These are phyloP conservation scores for Mentha longifolia DNA, from an alignment of 257 asterid species.

Conservation along the genomic window DNA sequence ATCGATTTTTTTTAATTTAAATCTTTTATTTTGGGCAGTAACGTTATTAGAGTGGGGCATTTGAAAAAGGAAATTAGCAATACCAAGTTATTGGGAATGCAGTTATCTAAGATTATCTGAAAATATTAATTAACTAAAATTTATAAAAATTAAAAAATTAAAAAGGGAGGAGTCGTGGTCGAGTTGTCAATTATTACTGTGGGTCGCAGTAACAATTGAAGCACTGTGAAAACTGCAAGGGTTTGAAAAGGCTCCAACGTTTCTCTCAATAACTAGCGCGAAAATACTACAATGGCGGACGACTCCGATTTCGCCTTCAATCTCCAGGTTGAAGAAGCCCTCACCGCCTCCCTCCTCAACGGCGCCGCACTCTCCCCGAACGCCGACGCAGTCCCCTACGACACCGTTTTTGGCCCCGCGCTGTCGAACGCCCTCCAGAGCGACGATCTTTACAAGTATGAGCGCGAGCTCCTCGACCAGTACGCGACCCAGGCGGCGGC, in stretches of 20 bases:
- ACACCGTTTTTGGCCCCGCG: constrained; percentile 34
- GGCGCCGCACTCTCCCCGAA: constrained; percentile 33
- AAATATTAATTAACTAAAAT: no score
- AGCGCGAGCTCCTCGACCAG: constrained; percentile 41
- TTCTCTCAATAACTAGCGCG: constrained; percentile 1
- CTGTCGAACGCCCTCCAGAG: constrained; percentile 31
- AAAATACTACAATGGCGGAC: constrained; percentile 34
- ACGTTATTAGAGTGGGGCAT: no score
- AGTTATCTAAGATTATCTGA: no score
- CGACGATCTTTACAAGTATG: constrained; percentile 46
- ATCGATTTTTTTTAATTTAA: no score
- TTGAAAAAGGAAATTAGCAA: no score
- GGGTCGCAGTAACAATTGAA: neutral
- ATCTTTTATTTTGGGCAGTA: no score
- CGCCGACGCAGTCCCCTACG: constrained; percentile 27
- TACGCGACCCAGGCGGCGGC: constrained; percentile 36
- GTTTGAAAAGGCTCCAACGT: neutral
- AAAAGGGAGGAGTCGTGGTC: neutral
- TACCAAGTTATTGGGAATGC: no score
- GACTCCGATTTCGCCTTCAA: constrained; percentile 49
- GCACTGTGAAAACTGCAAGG: neutral
- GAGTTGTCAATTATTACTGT: neutral
- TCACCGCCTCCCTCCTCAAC: constrained; percentile 52
- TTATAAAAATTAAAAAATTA: no score
- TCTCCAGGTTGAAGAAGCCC: constrained; percentile 65